A percentile compares a stretch with the other conserved stretches of the same genome.
Evolutionary conservation across 2,329 filamentous ascomycete genomes (phyloP).

Genomic region (Trichoderma pleuroti): DNA sequence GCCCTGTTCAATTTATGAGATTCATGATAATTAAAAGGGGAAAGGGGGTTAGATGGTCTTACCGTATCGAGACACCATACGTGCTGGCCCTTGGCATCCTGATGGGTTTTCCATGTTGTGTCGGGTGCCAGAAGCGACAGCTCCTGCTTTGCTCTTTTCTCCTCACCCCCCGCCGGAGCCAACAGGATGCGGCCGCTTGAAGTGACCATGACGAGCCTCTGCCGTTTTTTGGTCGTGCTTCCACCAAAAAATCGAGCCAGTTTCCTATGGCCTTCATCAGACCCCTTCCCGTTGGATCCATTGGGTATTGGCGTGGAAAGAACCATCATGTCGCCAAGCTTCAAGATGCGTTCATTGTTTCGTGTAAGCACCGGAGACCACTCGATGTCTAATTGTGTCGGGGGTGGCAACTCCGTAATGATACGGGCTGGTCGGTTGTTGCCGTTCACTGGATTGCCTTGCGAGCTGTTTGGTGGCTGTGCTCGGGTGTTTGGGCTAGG

Average conservation of each 20-base stretch:
- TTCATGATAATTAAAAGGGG: not conserved
- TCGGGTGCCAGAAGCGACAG: constrained; percentile 76
- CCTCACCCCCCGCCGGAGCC: constrained; percentile 86
- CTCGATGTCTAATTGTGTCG: constrained; percentile 93
- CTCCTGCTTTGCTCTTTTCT: constrained; percentile 92
- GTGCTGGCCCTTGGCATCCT: constrained; percentile 81
- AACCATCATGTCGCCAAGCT: constrained; percentile 87
- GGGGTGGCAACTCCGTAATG: constrained; percentile 94
- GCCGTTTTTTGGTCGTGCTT: constrained; percentile 85
- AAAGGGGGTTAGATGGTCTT: constrained; percentile 42
- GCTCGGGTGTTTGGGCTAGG: constrained; percentile 29
- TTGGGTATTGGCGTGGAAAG: constrained; percentile 73
- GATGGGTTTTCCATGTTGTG: constrained; percentile 73
- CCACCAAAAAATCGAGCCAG: constrained; percentile 91
- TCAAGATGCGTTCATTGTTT: constrained; percentile 89
- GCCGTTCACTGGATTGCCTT: constrained; percentile 41
- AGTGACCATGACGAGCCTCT: constrained; percentile 91
- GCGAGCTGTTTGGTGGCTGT: constrained; percentile 35
- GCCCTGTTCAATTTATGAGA: constrained; percentile 49
- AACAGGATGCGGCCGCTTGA: constrained; percentile 86
- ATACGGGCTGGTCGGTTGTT: constrained; percentile 67
- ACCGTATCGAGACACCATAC: constrained; percentile 93
- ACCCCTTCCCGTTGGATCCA: constrained; percentile 67
- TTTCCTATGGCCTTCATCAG: constrained; percentile 76
- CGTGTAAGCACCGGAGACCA: constrained; percentile 94